Base-by-base conservation (phyloP, 805 yeast species). In the Kluyveromyces dobzhanskii region DNA sequence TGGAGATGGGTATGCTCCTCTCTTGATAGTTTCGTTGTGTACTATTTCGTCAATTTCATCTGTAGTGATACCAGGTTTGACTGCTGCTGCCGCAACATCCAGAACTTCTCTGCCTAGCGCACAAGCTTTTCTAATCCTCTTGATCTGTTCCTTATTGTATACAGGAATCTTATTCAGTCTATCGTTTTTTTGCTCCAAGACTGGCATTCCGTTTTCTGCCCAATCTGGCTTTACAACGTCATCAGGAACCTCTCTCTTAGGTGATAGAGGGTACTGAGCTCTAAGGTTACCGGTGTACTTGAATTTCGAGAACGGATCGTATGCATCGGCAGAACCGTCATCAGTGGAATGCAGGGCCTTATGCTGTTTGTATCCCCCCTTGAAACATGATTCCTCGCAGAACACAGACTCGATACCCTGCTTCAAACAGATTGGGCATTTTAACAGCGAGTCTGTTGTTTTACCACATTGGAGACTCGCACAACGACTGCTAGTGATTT, bases 1-100 rank as follows among this genome's bases (percentile, higher is more conserved):
- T 3, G 98, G 95, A 10, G 96, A 85, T 14, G 98, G 98, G 59
- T 92, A 92, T 3, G 88, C 86, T 47, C 80, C 78, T 61, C 96
- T 75, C 61, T 85, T 85, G 51, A 88, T 69, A 42, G 95, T 83
- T 53, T 87, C 97, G 37, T 76, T 72, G 58, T 92, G 97, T 32
- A 86, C 87, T 45, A 88, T 71, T 34, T 68, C 76, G 60, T 92
- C 98, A 41, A 92, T 68, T 57, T 83, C 90, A 57, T 92, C 97
- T 19, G 98, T 88, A 37, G 97, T 90, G 43, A 86, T 66, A 32
- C 98, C 98, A 0, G 95, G 94, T 46, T 68, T 74, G 30, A 86
- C 69, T 19, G 83, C 80, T 3, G 85, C 80, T 5, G 90, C 98
- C 7, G 92, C 94, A 9, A 72, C 67, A 62, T 92, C 98, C 44